These are phyloP conservation scores for Gossypium anomalum DNA, from an alignment of 345 rosid species.

Conservation along the genomic window DNA sequence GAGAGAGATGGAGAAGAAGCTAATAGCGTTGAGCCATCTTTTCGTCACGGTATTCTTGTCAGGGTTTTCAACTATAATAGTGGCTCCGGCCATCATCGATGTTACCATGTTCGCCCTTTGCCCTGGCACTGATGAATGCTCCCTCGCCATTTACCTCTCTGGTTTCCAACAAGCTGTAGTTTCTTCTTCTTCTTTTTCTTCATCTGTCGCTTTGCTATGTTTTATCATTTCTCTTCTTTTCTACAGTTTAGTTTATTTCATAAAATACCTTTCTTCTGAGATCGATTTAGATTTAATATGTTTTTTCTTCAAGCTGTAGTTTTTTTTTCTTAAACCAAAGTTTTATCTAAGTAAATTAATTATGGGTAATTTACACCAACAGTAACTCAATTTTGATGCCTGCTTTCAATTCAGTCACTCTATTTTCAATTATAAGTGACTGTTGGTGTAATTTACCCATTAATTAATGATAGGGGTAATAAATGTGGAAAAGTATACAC, in stretches of 20 bases:
- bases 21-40: constrained; percentile 42
- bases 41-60: constrained; percentile 57
- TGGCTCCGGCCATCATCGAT: constrained; percentile 64
- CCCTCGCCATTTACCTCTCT: constrained; percentile 80
- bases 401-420: too few relatives aligned
- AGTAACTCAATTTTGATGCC: too few relatives aligned
- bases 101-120: constrained; percentile 80
- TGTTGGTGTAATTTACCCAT: too few relatives aligned
- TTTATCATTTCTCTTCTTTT: too few relatives aligned
- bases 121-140: constrained; percentile 62
- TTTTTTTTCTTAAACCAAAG: too few relatives aligned
- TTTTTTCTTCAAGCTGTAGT: too few relatives aligned
- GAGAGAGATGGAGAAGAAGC: constrained; percentile 24
- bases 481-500: too few relatives aligned
- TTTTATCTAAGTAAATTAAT: neutral
- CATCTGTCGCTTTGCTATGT: neutral
- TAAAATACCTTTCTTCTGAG: too few relatives aligned
- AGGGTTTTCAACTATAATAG: constrained; percentile 32
- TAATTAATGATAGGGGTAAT: too few relatives aligned
- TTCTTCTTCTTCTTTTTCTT: neutral
- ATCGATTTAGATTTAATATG: too few relatives aligned
- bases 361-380: too few relatives aligned
- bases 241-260: neutral
- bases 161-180: constrained; percentile 80
- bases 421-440: too few relatives aligned